Evolutionary conservation across 495 filamentous ascomycete genomes (phyloP).

Genomic region (Aspergillus diversus): DNA sequence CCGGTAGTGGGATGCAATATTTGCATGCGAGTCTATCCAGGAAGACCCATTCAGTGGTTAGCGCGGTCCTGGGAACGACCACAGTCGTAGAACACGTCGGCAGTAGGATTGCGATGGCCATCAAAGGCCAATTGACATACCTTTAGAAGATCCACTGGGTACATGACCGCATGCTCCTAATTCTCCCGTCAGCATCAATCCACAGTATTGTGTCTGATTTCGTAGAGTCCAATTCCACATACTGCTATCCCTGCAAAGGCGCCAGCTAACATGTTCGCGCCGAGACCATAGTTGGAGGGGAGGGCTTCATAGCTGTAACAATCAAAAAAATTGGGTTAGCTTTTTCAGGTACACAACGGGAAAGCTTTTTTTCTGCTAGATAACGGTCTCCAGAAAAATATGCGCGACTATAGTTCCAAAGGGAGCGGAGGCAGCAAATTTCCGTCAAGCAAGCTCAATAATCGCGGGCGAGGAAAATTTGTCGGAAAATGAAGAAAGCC

Average conservation of each 20-base stretch:
- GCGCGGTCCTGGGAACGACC: conserved; percentile 7
- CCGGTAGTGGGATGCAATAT: conserved; percentile 85
- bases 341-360: neutral
- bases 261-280: conserved; percentile 85
- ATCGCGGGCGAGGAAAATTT: neutral
- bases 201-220: neutral
- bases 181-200: conserved; percentile 25
- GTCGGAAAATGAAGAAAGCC: neutral
- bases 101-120: neutral
- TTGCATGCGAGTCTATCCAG: conserved; percentile 89
- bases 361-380: too few species aligned
- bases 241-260: conserved; percentile 98
- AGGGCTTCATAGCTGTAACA: conserved; percentile 66
- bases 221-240: conserved; percentile 30
- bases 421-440: neutral
- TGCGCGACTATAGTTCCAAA: conserved; percentile 2
- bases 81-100: neutral
- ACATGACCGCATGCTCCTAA: conserved; percentile 93
- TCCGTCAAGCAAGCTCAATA: neutral
- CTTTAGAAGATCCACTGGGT: conserved; percentile 97
- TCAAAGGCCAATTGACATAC: conserved; percentile 54
- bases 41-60: conserved; percentile 23
- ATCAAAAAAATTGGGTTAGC: conserved; percentile 29
- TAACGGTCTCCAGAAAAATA: too few species aligned
- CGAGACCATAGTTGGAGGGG: conserved; percentile 69